Conservation (phyloP, 768 basidiomycete genomes). For the Dentipellis fragilis region DNA sequence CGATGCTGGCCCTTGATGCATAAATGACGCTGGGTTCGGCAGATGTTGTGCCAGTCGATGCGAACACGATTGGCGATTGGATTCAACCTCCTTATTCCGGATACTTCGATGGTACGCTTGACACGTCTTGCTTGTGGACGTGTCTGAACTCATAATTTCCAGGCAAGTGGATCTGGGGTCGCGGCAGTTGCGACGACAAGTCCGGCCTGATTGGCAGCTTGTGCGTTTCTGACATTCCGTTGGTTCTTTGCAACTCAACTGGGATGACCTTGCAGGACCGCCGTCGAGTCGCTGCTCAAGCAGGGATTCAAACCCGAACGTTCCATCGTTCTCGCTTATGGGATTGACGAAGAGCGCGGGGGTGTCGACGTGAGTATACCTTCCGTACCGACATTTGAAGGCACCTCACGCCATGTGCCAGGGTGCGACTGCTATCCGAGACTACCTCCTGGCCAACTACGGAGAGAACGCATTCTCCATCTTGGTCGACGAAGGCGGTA, state of each 20-base stretch:
- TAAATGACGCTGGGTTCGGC: neutral
- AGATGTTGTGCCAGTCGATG: conserved; percentile 44
- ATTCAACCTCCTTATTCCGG: conserved; percentile 41
- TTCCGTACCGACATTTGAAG: neutral
- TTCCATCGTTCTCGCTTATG: conserved; percentile 19
- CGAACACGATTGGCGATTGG: conserved; percentile 35
- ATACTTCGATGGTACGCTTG: conserved; percentile 24
- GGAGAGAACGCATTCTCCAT: no score
- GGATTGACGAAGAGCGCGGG: conserved; percentile 35
- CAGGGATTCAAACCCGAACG: conserved; percentile 29
- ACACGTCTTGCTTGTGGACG: no score
- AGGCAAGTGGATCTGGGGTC: conserved; percentile 36
- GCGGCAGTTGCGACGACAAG: conserved; percentile 38
- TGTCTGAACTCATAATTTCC: neutral
- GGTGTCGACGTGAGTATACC: conserved; percentile 17
- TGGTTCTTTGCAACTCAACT: neutral
- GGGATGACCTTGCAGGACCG: conserved; percentile 14
- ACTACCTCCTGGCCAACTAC: conserved; percentile 17
- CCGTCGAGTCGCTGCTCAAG: conserved; percentile 29
- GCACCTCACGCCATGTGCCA: neutral
- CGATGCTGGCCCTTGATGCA: neutral
- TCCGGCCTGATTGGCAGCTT: conserved; percentile 24
- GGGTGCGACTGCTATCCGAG: conserved; percentile 22
- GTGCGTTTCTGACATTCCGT: conserved; percentile 15
- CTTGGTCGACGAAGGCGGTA: conserved; percentile 36